Evolutionary conservation across 352 stramenopile species (phyloP).

Genomic region (Globisporangium middletonii): DNA sequence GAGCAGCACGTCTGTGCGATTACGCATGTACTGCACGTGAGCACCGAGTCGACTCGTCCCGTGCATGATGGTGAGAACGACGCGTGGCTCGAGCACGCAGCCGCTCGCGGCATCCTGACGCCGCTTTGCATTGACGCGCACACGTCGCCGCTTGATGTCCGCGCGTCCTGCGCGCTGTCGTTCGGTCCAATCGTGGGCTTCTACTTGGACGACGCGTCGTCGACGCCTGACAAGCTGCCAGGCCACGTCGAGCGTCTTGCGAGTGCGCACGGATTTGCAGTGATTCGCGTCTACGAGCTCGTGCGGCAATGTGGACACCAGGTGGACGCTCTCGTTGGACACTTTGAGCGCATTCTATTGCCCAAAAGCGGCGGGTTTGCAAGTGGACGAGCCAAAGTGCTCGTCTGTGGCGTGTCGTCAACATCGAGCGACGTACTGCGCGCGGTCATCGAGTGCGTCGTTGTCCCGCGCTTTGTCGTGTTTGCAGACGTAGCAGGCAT

Average conservation of each 20-base stretch:
- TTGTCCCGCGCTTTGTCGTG: constrained; percentile 16
- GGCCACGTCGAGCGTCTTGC: not conserved
- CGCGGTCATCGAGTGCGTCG: constrained; percentile 16
- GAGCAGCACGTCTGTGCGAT: constrained; percentile 21
- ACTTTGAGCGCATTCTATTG: constrained; percentile 20
- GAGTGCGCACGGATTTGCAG: constrained; percentile 18
- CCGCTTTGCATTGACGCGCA: not conserved
- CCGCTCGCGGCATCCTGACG: not conserved
- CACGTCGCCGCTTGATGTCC: not conserved
- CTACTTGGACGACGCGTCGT: constrained; percentile 11
- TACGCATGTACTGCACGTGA: constrained; percentile 10
- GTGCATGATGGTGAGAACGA: not conserved
- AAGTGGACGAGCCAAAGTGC: constrained; percentile 13
- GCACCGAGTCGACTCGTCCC: too few species aligned
- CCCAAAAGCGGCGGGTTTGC: constrained; percentile 10
- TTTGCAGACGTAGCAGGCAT: constrained; percentile 5
- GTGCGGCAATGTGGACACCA: not conserved
- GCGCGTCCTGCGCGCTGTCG: not conserved
- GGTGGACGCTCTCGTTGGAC: constrained; percentile 1
- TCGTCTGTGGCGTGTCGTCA: constrained; percentile 28
- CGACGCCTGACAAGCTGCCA: not conserved
- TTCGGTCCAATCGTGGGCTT: constrained; percentile 23
- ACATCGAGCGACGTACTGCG: constrained; percentile 11
- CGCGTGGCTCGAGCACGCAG: constrained; percentile 1
- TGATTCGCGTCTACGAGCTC: constrained; percentile 15